A percentile compares a stretch with the other conserved stretches of the same genome.
Conservation (phyloP, 163 green algal species). For the Prototheca wickerhamii region DNA sequence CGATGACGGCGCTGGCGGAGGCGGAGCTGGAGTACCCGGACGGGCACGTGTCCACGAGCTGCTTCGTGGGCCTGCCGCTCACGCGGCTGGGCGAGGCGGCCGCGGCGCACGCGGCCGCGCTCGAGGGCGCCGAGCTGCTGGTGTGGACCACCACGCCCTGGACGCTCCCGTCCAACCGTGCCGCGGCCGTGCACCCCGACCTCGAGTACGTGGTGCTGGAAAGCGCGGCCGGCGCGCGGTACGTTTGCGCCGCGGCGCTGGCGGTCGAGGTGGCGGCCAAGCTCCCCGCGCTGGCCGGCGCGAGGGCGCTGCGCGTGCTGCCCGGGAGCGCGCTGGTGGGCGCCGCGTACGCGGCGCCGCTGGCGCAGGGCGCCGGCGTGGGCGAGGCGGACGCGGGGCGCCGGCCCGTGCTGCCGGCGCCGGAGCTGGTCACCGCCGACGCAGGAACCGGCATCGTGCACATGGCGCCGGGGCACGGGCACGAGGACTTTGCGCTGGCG, state of each 20-base stretch:
- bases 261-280: conserved; percentile 61
- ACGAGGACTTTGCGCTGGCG: conserved; percentile 80
- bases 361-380: conserved; percentile 61
- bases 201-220: conserved; percentile 87
- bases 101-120: background rate
- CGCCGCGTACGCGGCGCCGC: conserved; percentile 78
- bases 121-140: conserved; percentile 59
- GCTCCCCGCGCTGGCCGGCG: conserved; percentile 32
- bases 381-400: conserved; percentile 11
- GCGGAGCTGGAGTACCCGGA: conserved; percentile 98
- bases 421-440: conserved; percentile 98
- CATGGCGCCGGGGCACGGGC: conserved; percentile 84
- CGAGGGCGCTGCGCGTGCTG: conserved; percentile 40
- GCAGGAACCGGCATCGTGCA: conserved; percentile 81
- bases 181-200: conserved; percentile 88
- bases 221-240: conserved; percentile 3
- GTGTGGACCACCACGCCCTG: conserved; percentile 99
- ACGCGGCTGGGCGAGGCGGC: conserved; percentile 8
- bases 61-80: conserved; percentile 83
- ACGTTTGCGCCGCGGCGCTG: conserved; percentile 63
- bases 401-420: conserved; percentile 70
- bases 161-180: conserved; percentile 97
- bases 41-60: conserved; percentile 76
- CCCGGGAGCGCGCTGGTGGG: conserved; percentile 59
- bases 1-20: conserved; percentile 89